A percentile compares a stretch with the other conserved stretches of the same genome.
Evolutionary conservation across 768 basidiomycete genomes (phyloP).

Genomic region (Cystobasidiopsis lactophilus): DNA sequence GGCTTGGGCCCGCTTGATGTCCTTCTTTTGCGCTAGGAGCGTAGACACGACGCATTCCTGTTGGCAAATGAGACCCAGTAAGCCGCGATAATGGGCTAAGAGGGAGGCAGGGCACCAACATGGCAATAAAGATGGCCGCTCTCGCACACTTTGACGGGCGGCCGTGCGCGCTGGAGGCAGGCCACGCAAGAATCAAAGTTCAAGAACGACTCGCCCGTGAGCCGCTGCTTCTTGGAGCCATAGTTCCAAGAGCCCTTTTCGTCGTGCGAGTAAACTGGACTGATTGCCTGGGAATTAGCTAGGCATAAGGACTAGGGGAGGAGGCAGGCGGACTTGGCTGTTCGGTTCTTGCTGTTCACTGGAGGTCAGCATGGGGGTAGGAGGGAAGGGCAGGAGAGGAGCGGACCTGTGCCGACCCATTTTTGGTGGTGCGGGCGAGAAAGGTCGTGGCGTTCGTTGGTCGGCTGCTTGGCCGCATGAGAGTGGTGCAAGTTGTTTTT

Average conservation of each 20-base stretch:
- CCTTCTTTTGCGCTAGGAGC: constrained; percentile 66
- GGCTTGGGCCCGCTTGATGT: constrained; percentile 74
- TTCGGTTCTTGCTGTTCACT: no score
- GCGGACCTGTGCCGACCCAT: no score
- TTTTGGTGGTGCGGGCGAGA: no score
- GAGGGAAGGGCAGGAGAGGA: no score
- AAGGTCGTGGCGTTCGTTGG: no score
- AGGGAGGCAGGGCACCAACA: constrained; percentile 4
- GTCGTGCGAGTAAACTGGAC: constrained; percentile 55
- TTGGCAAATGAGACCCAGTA: not conserved
- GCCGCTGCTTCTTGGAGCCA: constrained; percentile 42
- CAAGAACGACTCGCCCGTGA: constrained; percentile 83
- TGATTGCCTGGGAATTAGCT: not conserved
- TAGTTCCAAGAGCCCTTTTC: constrained; percentile 69
- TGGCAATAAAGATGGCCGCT: constrained; percentile 89
- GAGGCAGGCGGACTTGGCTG: no score
- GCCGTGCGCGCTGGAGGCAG: constrained; percentile 60
- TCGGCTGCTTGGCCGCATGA: no score
- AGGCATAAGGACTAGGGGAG: no score
- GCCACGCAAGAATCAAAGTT: constrained; percentile 43
- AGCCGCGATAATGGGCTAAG: not conserved
- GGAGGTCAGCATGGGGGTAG: no score
- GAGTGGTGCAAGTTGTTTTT: no score
- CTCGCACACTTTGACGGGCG: constrained; percentile 50
- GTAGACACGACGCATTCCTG: constrained; percentile 70